A percentile compares a stretch with the other conserved stretches of the same genome.
phyloP scores from a whole-genome alignment of 2,329 filamentous ascomycete species.

The Aphanocladium album region DNA sequence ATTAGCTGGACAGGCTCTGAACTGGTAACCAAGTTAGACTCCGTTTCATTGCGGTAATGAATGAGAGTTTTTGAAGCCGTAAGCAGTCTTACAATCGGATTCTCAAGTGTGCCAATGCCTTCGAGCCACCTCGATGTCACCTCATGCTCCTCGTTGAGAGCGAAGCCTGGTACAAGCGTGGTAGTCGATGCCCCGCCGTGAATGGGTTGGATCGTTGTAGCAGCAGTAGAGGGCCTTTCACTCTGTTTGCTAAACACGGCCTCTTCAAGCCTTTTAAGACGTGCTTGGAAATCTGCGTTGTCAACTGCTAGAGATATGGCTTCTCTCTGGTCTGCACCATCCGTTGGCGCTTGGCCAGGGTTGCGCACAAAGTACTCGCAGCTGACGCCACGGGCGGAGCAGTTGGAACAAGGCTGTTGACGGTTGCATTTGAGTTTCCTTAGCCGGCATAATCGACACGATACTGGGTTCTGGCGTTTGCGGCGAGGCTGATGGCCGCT shows the following conservation, averaged over 20 bases:
- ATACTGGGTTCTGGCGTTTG: background rate
- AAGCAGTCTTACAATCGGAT: background rate
- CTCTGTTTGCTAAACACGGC: background rate
- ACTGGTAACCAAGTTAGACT: background rate
- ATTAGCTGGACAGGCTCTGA: background rate
- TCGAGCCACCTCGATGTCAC: background rate
- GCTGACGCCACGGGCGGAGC: background rate
- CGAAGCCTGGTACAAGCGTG: background rate
- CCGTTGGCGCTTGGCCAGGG: background rate
- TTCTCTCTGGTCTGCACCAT: background rate
- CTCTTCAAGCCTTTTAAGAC: background rate
- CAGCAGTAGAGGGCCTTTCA: background rate
- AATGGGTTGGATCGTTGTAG: background rate
- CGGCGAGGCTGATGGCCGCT: background rate
- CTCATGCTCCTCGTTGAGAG: background rate
- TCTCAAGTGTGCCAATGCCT: background rate
- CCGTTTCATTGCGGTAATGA: background rate
- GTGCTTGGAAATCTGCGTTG: background rate
- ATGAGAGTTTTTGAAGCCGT: background rate
- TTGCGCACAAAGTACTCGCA: background rate
- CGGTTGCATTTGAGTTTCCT: slow-evolving; percentile 2
- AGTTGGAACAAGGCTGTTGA: slow-evolving; percentile 2
- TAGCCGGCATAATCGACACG: background rate
- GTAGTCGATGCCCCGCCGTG: background rate
- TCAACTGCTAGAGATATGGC: background rate